Evolutionary conservation across 148 eudicot genomes (phyloP).

Genomic region (Diospyros kaki): DNA sequence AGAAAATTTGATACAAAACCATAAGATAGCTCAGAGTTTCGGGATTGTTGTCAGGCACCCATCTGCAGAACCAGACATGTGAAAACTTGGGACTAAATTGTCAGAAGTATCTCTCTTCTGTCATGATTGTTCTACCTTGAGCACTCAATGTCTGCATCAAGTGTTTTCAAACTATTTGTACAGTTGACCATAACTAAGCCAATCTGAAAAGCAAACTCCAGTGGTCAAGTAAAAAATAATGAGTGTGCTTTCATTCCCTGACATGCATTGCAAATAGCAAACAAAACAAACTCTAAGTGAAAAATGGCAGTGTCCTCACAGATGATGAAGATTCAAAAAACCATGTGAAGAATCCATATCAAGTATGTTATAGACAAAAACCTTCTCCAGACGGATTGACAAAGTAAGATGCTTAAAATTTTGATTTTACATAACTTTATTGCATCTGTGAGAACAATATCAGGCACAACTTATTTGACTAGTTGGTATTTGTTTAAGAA

Average conservation of each 20-base stretch:
- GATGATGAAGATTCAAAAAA: not conserved
- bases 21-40: too few relatives aligned
- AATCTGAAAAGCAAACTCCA: not conserved
- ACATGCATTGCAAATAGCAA: not conserved
- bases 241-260: not conserved
- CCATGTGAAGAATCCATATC: not conserved
- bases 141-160: too few relatives aligned
- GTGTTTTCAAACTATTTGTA: too few relatives aligned
- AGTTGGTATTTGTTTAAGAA: not conserved
- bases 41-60: too few relatives aligned
- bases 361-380: not conserved
- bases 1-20: too few relatives aligned
- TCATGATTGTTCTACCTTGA: too few relatives aligned
- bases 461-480: not conserved
- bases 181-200: not conserved
- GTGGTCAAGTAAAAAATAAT: not conserved
- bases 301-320: not conserved
- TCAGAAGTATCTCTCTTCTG: too few relatives aligned
- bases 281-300: not conserved
- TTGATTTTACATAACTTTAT: too few relatives aligned
- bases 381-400: not conserved
- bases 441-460: too few relatives aligned
- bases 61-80: too few relatives aligned
- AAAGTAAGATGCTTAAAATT: too few relatives aligned
- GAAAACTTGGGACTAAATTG: too few relatives aligned